Evolutionary conservation across 2,329 filamentous ascomycete genomes (phyloP).

Genomic region (Orbilia ellipsospora): DNA sequence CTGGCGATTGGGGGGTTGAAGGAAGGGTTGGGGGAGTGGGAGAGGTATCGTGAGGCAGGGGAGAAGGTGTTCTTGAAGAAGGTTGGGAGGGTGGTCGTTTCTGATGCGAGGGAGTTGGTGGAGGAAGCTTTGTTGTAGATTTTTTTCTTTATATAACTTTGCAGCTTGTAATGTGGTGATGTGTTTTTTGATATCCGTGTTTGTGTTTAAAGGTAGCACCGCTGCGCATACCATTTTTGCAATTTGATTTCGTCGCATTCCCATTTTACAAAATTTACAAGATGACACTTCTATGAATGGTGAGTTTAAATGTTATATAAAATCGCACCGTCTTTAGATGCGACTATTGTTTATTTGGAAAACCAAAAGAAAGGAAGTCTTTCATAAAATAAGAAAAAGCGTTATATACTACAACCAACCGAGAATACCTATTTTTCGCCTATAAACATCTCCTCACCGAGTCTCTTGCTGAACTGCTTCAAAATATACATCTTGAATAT

Average conservation of each 20-base stretch:
- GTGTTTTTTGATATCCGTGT: background rate
- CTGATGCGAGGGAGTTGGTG: constrained; percentile 72
- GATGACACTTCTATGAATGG: too few relatives aligned
- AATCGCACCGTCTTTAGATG: background rate
- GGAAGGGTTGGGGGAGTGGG: constrained; percentile 87
- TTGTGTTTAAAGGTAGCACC: background rate
- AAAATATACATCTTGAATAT: constrained; percentile 6
- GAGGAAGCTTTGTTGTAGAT: constrained; percentile 61
- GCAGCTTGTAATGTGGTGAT: background rate
- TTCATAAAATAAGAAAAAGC: constrained; percentile 21
- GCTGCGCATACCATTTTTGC: background rate
- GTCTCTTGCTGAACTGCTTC: background rate
- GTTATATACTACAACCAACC: constrained; percentile 46
- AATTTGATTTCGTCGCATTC: background rate
- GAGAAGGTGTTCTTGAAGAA: constrained; percentile 87
- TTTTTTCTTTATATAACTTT: constrained; percentile 6
- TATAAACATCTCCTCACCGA: constrained; percentile 32
- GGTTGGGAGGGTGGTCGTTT: constrained; percentile 81
- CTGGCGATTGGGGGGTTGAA: constrained; percentile 85
- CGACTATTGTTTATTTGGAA: background rate
- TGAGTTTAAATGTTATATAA: background rate
- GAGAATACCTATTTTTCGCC: constrained; percentile 27
- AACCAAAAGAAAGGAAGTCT: background rate
- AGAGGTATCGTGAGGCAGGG: constrained; percentile 85
- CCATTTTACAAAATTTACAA: background rate